These are phyloP conservation scores for Ogataea pignaliae DNA, from an alignment of 805 yeast species.

Conservation along the genomic window DNA sequence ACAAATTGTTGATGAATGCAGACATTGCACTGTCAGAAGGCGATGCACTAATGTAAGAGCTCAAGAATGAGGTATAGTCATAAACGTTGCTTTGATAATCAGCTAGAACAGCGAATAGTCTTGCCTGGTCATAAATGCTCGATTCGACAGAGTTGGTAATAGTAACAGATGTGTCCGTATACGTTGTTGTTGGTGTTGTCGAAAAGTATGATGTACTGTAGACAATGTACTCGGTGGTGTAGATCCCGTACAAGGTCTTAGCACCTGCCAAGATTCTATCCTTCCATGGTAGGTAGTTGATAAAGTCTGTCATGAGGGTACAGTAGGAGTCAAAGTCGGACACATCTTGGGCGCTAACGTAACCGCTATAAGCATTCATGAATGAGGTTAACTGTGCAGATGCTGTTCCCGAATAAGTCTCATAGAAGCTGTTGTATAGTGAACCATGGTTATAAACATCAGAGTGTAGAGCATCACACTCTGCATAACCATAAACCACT, in stretches of 20 bases:
- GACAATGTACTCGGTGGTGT: constrained; percentile 2
- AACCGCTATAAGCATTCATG: neutral
- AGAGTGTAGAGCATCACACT: constrained; percentile 6
- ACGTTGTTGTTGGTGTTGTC: constrained; percentile 6
- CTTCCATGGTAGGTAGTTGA: constrained; percentile 6
- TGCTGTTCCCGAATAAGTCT: constrained; percentile 3
- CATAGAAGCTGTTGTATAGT: constrained; percentile 3
- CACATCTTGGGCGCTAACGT: neutral
- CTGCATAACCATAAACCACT: constrained; percentile 5
- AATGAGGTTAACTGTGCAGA: neutral
- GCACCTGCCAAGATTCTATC: constrained; percentile 3
- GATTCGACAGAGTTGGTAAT: constrained; percentile 1
- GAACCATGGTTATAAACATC: constrained; percentile 4
- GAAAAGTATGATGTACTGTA: neutral
- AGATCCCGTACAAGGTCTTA: constrained; percentile 1
- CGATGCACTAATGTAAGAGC: constrained; percentile 1
- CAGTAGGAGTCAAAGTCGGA: constrained; percentile 2
- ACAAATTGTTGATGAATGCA: constrained; percentile 1
- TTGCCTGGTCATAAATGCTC: constrained; percentile 1
- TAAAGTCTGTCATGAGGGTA: constrained; percentile 1
- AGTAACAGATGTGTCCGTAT: constrained; percentile 5
- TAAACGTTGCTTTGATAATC: constrained; percentile 7
- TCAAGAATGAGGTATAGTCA: constrained; percentile 6
- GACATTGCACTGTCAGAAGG: neutral
- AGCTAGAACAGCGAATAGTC: constrained; percentile 2